Base-by-base conservation (phyloP, 768 basidiomycete species). In the Phlebiopsis gigantea region DNA sequence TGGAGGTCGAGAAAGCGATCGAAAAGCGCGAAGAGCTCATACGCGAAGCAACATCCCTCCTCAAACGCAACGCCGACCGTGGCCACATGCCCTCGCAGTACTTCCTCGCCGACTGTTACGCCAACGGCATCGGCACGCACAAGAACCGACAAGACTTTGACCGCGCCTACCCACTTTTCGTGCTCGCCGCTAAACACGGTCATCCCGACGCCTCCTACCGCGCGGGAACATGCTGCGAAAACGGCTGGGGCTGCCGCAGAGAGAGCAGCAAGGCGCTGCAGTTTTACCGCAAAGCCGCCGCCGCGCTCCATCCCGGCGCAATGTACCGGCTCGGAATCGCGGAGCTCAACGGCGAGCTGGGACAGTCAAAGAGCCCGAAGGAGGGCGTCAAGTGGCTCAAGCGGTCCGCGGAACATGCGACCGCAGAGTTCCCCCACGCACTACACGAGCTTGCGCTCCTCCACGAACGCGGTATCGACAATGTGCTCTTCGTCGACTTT, bases 301-400 rank as follows among this genome's bases (percentile, higher is more conserved):
- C 94, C 0, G 84, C 92, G 0, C 79, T 87, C 12, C 95, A 98
- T 62, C 93, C 94, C 0, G 93, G 93, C 15, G 91, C 97, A 0
- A 90, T 98, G 86, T 98, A 98, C 70, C 88, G 97, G 15, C 83
- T 99, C 24, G 97, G 96, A 5, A 90, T 94, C 57, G 92, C 90
- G 24, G 96, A 98, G 69, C 83, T 99, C 55, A 98, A 98, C 63
- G 96, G 96, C 60, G 93, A 97, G 70, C 80, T 99, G 1, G 87
- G 92, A 0, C 76, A 95, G 15, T 79, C 85, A 24, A 90, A 87
- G 69, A 84, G 87, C 46, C 91, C 94, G 5, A 92, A 91, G 72
- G 97, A 98, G 70, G 97, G 97, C 57, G 92, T 98, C 63, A 97
- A 97, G 74, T 98, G 95, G 94, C 82, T 99, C 61, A 98, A 98